These are phyloP conservation scores for Micractinium conductrix DNA, from an alignment of 139 green algal genomes.

Conservation along the genomic window DNA sequence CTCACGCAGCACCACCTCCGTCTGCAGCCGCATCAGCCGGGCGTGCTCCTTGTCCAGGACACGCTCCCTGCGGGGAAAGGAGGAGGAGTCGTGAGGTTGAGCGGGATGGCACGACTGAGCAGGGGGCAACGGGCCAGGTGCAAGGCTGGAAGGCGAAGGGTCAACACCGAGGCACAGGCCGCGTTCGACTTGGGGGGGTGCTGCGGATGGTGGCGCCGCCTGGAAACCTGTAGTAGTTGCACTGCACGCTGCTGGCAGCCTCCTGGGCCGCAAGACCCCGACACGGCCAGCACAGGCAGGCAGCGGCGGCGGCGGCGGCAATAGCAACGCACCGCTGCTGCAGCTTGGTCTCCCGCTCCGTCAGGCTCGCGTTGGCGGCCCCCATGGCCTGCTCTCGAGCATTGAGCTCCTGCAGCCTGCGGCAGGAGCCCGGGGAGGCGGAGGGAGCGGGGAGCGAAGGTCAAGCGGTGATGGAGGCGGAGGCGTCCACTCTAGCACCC, in stretches of 20 bases:
- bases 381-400: background rate
- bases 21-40: background rate
- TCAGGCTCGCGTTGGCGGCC: background rate
- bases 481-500: background rate
- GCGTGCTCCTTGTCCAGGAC: background rate
- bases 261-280: background rate
- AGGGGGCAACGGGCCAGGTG: background rate
- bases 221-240: background rate
- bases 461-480: background rate
- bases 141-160: background rate
- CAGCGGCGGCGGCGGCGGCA: background rate
- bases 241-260: background rate
- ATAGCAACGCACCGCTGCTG: background rate
- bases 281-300: background rate
- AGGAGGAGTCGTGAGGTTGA: background rate
- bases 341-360: background rate
- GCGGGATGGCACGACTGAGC: background rate
- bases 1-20: background rate
- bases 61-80: background rate
- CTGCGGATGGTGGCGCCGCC: background rate
- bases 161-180: background rate
- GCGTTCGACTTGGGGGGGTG: background rate
- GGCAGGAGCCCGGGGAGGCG: background rate
- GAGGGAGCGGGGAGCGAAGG: background rate
- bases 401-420: background rate